Percentiles rank a stretch among this genome's conserved stretches.
Conservation (phyloP, 441 rosid genomes). For the Bruguiera hainesii region DNA sequence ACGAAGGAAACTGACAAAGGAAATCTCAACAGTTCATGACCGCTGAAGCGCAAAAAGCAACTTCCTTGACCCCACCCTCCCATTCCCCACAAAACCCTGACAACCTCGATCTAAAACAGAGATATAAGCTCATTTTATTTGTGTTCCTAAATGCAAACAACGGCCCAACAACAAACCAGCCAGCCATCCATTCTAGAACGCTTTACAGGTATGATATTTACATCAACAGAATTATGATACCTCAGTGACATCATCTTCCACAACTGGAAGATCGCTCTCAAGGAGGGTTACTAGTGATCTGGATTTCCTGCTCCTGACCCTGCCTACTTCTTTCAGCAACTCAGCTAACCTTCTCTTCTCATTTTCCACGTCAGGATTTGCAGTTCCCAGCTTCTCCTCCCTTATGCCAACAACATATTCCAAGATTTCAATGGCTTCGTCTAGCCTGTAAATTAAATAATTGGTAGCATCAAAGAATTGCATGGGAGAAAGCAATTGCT, state of each 20-base stretch:
- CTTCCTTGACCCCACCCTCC: neutral
- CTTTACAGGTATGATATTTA: neutral
- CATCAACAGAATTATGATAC: neutral
- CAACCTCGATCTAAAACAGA: neutral
- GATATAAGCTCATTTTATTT: neutral
- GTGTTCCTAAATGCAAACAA: neutral
- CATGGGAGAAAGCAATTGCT: neutral
- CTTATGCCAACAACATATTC: slow-evolving; percentile 70
- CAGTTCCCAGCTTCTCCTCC: slow-evolving; percentile 79
- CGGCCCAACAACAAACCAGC: neutral
- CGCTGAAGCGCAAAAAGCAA: neutral
- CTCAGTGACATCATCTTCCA: neutral
- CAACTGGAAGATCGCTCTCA: neutral
- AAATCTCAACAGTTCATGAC: neutral
- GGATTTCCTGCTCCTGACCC: slow-evolving; percentile 25
- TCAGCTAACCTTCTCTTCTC: slow-evolving; percentile 70
- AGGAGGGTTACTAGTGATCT: neutral
- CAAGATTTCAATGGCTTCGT: slow-evolving; percentile 74
- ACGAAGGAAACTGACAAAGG: neutral
- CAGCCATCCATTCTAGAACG: neutral
- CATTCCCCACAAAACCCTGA: neutral
- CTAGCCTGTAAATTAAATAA: slow-evolving; percentile 41
- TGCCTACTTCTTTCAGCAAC: slow-evolving; percentile 77
- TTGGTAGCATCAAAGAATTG: neutral
- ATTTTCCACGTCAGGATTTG: slow-evolving; percentile 73